Conservation (phyloP, 148 eudicot species). For the Oxyria digyna region DNA sequence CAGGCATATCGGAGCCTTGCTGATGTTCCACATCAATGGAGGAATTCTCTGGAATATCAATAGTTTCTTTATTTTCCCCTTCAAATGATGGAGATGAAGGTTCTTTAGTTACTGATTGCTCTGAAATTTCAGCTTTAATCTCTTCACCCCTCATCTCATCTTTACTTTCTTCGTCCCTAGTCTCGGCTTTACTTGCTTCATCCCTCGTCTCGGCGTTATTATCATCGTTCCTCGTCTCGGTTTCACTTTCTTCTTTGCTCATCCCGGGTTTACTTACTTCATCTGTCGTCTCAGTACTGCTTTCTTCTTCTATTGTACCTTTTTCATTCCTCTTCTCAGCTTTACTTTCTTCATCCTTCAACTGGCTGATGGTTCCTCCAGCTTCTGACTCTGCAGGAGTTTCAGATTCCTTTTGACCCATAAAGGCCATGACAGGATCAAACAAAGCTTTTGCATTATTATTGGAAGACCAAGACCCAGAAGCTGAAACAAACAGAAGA, state of each 20-base stretch:
- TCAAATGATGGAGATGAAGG: constrained; percentile 19
- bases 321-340: constrained; percentile 14
- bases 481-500: constrained; percentile 18
- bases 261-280: constrained; percentile 7
- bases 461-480: constrained; percentile 53
- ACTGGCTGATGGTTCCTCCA: constrained; percentile 11
- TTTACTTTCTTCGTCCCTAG: constrained; percentile 6
- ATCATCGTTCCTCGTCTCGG: constrained; percentile 8
- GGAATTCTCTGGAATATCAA: constrained; percentile 18
- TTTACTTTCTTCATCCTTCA: constrained; percentile 5
- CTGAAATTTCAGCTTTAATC: constrained; percentile 18
- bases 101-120: constrained; percentile 21
- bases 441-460: constrained; percentile 39
- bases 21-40: constrained; percentile 15
- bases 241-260: not conserved
- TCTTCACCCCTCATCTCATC: constrained; percentile 10
- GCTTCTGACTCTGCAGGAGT: constrained; percentile 16
- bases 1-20: constrained; percentile 15
- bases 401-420: constrained; percentile 59
- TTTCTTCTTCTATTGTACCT: not conserved
- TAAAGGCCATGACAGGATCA: constrained; percentile 59
- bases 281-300: constrained; percentile 6
- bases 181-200: constrained; percentile 10
- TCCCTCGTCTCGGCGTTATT: constrained; percentile 8
- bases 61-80: constrained; percentile 22